Evolutionary conservation across 768 basidiomycete species (phyloP), one percentile per base, ranked within the genome.

Genomic region (Lentinula detonsa): DNA sequence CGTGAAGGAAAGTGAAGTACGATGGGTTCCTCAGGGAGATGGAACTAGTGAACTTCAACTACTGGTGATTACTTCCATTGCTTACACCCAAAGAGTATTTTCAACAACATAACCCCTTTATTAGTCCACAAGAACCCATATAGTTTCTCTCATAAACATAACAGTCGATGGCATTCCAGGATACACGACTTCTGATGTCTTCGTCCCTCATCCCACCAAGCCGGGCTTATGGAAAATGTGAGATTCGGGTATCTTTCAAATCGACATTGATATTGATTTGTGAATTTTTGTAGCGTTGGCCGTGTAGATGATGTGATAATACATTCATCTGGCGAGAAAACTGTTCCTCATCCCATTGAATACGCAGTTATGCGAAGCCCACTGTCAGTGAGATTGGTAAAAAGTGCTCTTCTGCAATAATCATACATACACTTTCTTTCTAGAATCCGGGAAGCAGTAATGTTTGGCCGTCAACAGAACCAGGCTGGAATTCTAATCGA

Each of bases 181-280:
- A 10, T 81, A 79, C 50, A 70, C 77, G 1, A 80, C 79, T 1
- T 67, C 71, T 0, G 82, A 82, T 65, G 48, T 82, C 2, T 68
- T 83, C 15, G 61, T 72, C 0, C 73, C 75, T 31, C 82, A 83
- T 64, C 78, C 82, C 0, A 74, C 73, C 0, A 75, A 73, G 33
- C 61, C 74, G 5, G 70, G 75, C 1, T 45, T 73, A 15, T 84
- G 71, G 72, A 46, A 45, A 35, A 58, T 58, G 57, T 58, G 21
- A 40, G 52, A 39, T 8, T 39, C 13, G 13, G 13, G 37, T 13
- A 13, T 39, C 37, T 39, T 8, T 8, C 37, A 13, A 46, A 46
- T 69, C 31, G 81, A 80, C 16, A 77, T 76, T 39, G 61, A 28
- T 28, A 28, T 28, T 28, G 28, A 28, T 28, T 28, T 28, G 28